Evolutionary conservation across 768 basidiomycete genomes (phyloP).

Genomic region (Pisolithus marmoratus): DNA sequence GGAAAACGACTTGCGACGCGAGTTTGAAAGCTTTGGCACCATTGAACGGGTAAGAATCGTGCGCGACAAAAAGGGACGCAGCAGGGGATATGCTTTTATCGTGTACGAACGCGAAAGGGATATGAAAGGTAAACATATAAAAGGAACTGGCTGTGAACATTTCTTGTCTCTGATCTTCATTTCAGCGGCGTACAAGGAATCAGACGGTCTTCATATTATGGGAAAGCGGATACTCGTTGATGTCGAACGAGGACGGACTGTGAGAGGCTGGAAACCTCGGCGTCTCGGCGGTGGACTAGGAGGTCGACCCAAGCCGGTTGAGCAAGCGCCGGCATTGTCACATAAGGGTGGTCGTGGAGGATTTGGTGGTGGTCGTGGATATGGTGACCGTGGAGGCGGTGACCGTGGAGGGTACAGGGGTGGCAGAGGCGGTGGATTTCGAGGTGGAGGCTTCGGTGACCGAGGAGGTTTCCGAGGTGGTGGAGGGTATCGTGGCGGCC

Average conservation of each 20-base stretch:
- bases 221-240: conserved; percentile 96
- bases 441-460: conserved; percentile 39
- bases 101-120: conserved; percentile 98
- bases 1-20: conserved; percentile 86
- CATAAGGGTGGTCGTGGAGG: conserved; percentile 33
- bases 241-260: conserved; percentile 96
- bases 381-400: conserved; percentile 33
- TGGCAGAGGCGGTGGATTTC: conserved; percentile 38
- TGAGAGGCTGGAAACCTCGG: conserved; percentile 97
- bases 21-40: conserved; percentile 92
- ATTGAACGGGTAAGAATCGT: conserved; percentile 95
- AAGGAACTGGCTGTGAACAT: conserved; percentile 4
- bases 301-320: conserved; percentile 86
- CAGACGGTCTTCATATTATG: conserved; percentile 93
- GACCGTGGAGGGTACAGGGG: conserved; percentile 36
- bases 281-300: conserved; percentile 97
- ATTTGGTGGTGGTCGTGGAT: conserved; percentile 31
- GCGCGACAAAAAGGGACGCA: conserved; percentile 81
- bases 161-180: conserved; percentile 14
- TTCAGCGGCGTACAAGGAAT: conserved; percentile 94
- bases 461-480: conserved; percentile 40
- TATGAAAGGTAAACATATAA: conserved; percentile 79
- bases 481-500: conserved; percentile 32
- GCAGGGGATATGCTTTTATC: conserved; percentile 92
- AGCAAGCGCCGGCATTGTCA: conserved; percentile 30